Evolutionary conservation across 2,329 filamentous ascomycete genomes (phyloP).

Genomic region (Paracoccidioides brasiliensis): DNA sequence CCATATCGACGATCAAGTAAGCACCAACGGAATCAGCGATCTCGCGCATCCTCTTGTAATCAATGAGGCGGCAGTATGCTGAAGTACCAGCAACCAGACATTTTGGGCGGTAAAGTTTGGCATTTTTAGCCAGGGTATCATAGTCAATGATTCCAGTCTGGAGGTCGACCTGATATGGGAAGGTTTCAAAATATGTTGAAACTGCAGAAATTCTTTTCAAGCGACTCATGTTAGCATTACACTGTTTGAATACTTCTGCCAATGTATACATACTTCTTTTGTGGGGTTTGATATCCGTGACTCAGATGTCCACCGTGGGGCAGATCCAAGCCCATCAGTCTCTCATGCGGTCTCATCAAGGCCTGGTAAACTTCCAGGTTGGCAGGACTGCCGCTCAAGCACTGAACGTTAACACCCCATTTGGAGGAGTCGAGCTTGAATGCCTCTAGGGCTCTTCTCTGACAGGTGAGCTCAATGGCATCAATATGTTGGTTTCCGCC

Average conservation of each 20-base stretch:
- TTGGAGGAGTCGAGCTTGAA: constrained; percentile 76
- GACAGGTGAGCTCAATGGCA: constrained; percentile 87
- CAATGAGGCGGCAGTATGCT: constrained; percentile 89
- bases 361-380: constrained; percentile 98
- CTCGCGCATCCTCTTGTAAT: constrained; percentile 83
- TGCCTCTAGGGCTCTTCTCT: constrained; percentile 79
- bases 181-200: constrained; percentile 96
- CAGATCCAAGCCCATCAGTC: constrained; percentile 92
- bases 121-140: constrained; percentile 74
- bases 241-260: background rate
- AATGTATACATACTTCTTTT: constrained; percentile 52
- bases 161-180: constrained; percentile 87
- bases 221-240: constrained; percentile 1
- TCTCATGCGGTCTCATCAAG: constrained; percentile 80
- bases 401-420: constrained; percentile 99
- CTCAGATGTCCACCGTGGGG: constrained; percentile 93
- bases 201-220: constrained; percentile 74
- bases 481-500: constrained; percentile 99
- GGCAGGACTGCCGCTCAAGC: constrained; percentile 80
- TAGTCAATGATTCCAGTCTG: constrained; percentile 92
- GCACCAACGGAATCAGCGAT: constrained; percentile 84
- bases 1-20: constrained; percentile 92
- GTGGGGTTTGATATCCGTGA: constrained; percentile 92
- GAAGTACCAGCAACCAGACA: constrained; percentile 89
- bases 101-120: constrained; percentile 84